Evolutionary conservation across 805 yeast species (phyloP), one percentile per base, ranked within the genome.

Genomic region (Candida boleticola): DNA sequence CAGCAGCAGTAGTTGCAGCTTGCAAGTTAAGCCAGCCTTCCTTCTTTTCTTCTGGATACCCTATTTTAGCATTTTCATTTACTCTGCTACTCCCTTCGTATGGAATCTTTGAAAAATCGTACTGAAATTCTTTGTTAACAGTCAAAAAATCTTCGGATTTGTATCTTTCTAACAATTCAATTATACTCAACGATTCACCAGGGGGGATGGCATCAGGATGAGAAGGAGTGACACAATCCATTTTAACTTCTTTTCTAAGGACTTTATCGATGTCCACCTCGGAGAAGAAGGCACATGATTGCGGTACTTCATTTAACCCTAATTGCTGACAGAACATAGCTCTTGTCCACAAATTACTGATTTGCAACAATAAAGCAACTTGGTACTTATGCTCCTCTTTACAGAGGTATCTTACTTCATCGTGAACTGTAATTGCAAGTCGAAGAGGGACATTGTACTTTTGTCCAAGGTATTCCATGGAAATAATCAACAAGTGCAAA

Each of bases 281-380:
- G 1, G 96, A 87, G 59, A 93, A 93, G 58, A 93, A 93, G 0
- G 99, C 98, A 65, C 96, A 88, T 10, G 90, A 83, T 53, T 90
- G 96, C 0, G 99, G 99, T 29, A 93, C 72, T 49, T 90, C 95
- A 29, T 78, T 73, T 46, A 93, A 84, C 0, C 97, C 97, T 56
- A 92, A 63, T 55, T 89, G 95, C 57, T 90, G 95, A 51, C 95
- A 86, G 54, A 93, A 93, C 80, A 93, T 84, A 0, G 95, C 95
- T 45, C 99, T 73, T 0, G 98, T 92, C 99, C 99, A 93, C 3
- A 92, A 56, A 60, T 95, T 95, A 40, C 93, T 79, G 17, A 95
- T 77, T 58, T 93, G 99, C 37, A 93, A 68, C 1, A 95, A 79
- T 67, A 89, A 69, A 0, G 96, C 95, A 4, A 84, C 85, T 48